phyloP scores from a whole-genome alignment of 208 protist species.

The Acanthamoeba lenticulata region DNA sequence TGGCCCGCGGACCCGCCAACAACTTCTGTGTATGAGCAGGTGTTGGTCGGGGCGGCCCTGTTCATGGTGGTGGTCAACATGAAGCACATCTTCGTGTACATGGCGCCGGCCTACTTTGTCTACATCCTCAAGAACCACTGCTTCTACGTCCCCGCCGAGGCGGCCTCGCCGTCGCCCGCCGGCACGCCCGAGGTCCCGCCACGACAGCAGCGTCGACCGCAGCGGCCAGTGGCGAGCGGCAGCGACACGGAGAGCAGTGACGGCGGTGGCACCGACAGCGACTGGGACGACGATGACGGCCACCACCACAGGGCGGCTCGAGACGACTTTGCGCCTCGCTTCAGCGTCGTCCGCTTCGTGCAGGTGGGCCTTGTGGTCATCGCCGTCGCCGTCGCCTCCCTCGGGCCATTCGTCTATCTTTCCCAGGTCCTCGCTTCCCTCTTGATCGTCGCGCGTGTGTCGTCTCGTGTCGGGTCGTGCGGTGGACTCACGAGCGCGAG shows the following conservation, averaged over 20 bases:
- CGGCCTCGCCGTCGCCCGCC: background rate
- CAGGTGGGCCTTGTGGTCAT: conserved; percentile 72
- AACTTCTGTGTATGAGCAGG: background rate
- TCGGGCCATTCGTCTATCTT: conserved; percentile 78
- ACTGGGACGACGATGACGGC: background rate
- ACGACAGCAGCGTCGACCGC: background rate
- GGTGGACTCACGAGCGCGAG: background rate
- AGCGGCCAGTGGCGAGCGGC: background rate
- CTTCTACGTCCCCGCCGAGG: background rate
- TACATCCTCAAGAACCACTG: conserved; percentile 86
- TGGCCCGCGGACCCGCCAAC: background rate
- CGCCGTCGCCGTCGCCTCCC: conserved; percentile 75
- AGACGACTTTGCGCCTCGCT: background rate
- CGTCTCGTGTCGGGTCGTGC: background rate
- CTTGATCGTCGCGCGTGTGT: background rate
- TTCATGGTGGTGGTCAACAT: conserved; percentile 89
- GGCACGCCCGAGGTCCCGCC: background rate
- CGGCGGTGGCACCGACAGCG: background rate
- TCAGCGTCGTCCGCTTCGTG: conserved; percentile 59
- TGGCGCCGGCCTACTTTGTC: conserved; percentile 87
- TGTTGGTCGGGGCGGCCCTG: conserved; percentile 77
- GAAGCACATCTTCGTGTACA: conserved; percentile 91
- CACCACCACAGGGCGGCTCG: background rate
- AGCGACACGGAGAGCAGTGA: background rate
- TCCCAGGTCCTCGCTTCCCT: no score